Evolutionary conservation across 441 rosid genomes (phyloP).

Genomic region (Corymbia citriodora): DNA sequence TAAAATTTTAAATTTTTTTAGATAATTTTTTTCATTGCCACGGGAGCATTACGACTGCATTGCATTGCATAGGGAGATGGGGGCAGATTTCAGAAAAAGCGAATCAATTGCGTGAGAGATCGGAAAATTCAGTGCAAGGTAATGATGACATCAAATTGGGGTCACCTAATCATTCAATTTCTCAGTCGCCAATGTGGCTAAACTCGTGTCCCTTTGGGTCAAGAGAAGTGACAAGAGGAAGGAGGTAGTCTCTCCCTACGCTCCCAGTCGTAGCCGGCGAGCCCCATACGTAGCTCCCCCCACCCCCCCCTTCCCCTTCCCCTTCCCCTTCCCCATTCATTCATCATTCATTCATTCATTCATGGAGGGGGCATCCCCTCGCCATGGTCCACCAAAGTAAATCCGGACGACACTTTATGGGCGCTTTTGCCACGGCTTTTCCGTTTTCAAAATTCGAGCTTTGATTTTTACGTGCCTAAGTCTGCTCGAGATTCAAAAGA

Average conservation of each 20-base stretch:
- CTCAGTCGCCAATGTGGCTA: not conserved
- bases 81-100: not conserved
- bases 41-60: too few species aligned
- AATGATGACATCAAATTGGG: not conserved
- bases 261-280: not conserved
- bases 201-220: not conserved
- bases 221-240: not conserved
- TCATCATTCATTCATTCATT: not conserved
- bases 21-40: too few species aligned
- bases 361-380: not conserved
- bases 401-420: not conserved
- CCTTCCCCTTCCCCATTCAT: too few species aligned
- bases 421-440: not conserved
- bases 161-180: not conserved
- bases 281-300: not conserved
- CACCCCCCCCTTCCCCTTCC: too few species aligned
- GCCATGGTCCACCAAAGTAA: not conserved
- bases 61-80: not conserved
- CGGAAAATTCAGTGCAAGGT: not conserved
- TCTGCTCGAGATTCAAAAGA: not conserved
- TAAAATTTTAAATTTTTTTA: too few species aligned
- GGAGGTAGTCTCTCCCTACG: not conserved
- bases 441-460: not conserved
- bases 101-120: not conserved
- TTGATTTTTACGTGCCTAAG: not conserved